phyloP scores from a whole-genome alignment of 148 eudicot species.

The Camellia japonica region DNA sequence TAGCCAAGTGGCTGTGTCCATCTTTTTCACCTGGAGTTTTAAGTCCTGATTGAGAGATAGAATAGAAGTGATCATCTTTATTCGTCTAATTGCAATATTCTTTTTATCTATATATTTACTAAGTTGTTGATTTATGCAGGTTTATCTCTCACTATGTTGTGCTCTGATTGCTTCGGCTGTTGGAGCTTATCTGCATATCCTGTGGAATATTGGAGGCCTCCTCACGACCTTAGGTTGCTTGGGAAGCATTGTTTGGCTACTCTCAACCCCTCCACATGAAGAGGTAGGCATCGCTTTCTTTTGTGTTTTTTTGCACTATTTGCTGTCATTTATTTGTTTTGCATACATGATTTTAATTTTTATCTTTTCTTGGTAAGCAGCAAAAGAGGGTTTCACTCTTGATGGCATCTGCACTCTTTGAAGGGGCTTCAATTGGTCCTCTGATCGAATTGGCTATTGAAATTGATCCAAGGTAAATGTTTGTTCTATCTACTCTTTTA shows the following conservation, averaged over 20 bases:
- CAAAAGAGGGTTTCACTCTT: constrained; percentile 56
- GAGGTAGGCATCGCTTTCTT: constrained; percentile 46
- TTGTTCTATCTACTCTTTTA: too few relatives aligned
- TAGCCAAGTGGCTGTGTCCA: too few relatives aligned
- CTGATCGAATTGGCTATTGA: constrained; percentile 60
- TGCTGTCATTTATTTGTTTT: neutral
- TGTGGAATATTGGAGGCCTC: constrained; percentile 86
- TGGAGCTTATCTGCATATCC: constrained; percentile 80
- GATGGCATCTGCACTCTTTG: constrained; percentile 62
- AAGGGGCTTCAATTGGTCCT: constrained; percentile 93
- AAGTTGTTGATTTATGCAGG: constrained; percentile 42
- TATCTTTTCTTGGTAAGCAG: constrained; percentile 32
- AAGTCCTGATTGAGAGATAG: neutral
- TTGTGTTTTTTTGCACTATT: neutral
- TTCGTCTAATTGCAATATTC: neutral
- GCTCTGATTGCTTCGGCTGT: constrained; percentile 77
- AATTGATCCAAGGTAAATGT: constrained; percentile 62
- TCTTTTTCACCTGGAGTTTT: neutral
- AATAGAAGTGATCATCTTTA: neutral
- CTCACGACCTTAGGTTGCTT: constrained; percentile 70
- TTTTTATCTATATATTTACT: too few relatives aligned
- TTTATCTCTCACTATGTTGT: constrained; percentile 77
- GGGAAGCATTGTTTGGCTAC: constrained; percentile 67
- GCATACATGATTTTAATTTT: neutral
- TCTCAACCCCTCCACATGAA: constrained; percentile 40